Conservation (phyloP, 345 rosid genomes). For the Leavenworthia alabamica region DNA sequence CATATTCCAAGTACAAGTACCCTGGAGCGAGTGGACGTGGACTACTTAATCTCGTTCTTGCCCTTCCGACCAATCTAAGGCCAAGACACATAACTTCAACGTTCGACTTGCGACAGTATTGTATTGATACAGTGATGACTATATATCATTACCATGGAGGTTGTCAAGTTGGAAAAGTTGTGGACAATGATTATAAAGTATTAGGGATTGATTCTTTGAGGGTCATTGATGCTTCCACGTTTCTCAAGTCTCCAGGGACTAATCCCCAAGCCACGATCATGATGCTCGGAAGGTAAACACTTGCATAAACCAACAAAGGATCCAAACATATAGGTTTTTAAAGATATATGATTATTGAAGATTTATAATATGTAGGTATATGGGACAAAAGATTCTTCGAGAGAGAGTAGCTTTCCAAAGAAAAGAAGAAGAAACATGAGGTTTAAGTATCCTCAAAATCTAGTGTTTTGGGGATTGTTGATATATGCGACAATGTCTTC, state of each 20-base stretch:
- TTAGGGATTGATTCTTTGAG: constrained; percentile 40
- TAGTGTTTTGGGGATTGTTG: background rate
- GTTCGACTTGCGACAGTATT: constrained; percentile 49
- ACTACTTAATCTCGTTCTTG: constrained; percentile 32
- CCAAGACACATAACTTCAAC: constrained; percentile 39
- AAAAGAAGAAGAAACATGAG: background rate
- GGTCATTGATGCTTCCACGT: constrained; percentile 58
- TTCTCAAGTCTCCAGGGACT: constrained; percentile 47
- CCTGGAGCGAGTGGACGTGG: constrained; percentile 21
- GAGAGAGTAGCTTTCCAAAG: background rate
- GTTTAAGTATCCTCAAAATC: background rate
- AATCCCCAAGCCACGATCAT: constrained; percentile 60
- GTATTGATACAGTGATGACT: constrained; percentile 49
- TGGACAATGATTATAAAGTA: constrained; percentile 44
- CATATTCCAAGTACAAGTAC: constrained; percentile 46
- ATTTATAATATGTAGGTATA: constrained; percentile 25
- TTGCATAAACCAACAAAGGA: background rate
- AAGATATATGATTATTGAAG: background rate
- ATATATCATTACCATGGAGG: constrained; percentile 72
- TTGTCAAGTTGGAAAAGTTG: constrained; percentile 51
- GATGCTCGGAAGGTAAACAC: constrained; percentile 68
- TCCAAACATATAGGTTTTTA: background rate
- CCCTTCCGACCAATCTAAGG: constrained; percentile 48
- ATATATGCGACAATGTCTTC: background rate
- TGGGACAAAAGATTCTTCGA: constrained; percentile 38